Conservation (phyloP, 2,329 filamentous ascomycete genomes). For the Phaeoacremonium minimum region DNA sequence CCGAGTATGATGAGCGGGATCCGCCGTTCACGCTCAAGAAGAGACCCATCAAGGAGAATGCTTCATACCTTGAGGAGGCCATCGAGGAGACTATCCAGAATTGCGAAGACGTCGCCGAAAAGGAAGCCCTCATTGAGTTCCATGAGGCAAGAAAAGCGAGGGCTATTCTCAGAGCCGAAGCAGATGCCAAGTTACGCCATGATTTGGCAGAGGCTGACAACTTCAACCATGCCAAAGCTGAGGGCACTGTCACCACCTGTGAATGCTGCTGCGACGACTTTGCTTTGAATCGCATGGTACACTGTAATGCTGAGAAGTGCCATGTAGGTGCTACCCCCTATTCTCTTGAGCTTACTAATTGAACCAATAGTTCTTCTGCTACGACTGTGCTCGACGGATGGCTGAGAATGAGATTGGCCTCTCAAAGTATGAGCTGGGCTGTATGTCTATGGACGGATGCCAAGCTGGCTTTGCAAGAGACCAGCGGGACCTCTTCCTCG, state of each 20-base stretch:
- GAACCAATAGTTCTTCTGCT: constrained; percentile 61
- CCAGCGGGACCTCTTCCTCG: constrained; percentile 54
- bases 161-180: constrained; percentile 15
- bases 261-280: constrained; percentile 68
- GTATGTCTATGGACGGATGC: constrained; percentile 69
- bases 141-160: constrained; percentile 26
- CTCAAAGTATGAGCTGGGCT: constrained; percentile 63
- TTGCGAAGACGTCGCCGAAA: constrained; percentile 9
- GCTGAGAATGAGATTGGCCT: constrained; percentile 67
- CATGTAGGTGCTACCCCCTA: constrained; percentile 37
- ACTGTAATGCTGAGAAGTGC: constrained; percentile 53
- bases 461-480: constrained; percentile 51
- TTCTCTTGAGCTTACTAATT: neutral
- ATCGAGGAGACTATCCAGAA: constrained; percentile 15
- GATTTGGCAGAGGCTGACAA: constrained; percentile 34
- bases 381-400: constrained; percentile 57
- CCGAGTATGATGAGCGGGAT: constrained; percentile 12
- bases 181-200: constrained; percentile 16
- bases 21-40: constrained; percentile 23
- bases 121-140: constrained; percentile 32
- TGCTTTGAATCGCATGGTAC: constrained; percentile 62
- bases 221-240: constrained; percentile 30
- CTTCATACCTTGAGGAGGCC: constrained; percentile 11
- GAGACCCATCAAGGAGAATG: constrained; percentile 10
- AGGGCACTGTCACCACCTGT: constrained; percentile 61